Evolutionary conservation across 2,329 filamentous ascomycete genomes (phyloP), one percentile per base, ranked within the genome.

Genomic region (Colletotrichum scovillei): DNA sequence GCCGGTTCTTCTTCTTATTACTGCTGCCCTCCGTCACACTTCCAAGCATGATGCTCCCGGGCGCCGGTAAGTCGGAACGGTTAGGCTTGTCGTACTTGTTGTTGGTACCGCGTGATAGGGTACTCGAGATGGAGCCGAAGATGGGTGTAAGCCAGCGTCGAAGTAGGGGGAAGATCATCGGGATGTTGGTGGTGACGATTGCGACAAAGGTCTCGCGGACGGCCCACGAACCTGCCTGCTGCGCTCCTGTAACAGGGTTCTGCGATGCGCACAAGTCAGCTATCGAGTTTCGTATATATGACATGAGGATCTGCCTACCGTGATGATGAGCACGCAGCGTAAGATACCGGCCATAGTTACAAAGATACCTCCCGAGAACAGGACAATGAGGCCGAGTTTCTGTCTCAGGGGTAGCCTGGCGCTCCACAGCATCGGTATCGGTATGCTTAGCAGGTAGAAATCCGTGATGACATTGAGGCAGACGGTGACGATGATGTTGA

Each of bases 331-430:
- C 3, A 77, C 75, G 16, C 78, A 78, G 24, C 83, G 81, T 8
- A 86, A 75, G 53, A 82, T 82, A 19, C 82, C 83, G 28, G 81
- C 81, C n/a, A 82, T 79, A 2, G 83, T 82, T 46, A 86, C 82
- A 19, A 85, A 84, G 11, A 85, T 69, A 0, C 83, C 83, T 12
- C 82, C 82, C 5, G 82, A 81, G 32, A 85, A 84, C 3, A 86
- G 78, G 5, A 82, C 67, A 16, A 82, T 82, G 55, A 85, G 79
- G 0, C 82, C 82, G n/a, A 79, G 69, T 42, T 81, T 81, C 75
- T 80, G 81, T 3, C 74, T 53, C 11, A 74, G 72, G 26, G 75
- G 78, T 46, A 80, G 73, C n/a, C 69, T 77, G 16, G 76, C 76
- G 32, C 73, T 68, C 77, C 79, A 80, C 12, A 78, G 76, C 78